phyloP scores from a whole-genome alignment of 1,139 yeast genomes.

The Meyerozyma guilliermondii region DNA sequence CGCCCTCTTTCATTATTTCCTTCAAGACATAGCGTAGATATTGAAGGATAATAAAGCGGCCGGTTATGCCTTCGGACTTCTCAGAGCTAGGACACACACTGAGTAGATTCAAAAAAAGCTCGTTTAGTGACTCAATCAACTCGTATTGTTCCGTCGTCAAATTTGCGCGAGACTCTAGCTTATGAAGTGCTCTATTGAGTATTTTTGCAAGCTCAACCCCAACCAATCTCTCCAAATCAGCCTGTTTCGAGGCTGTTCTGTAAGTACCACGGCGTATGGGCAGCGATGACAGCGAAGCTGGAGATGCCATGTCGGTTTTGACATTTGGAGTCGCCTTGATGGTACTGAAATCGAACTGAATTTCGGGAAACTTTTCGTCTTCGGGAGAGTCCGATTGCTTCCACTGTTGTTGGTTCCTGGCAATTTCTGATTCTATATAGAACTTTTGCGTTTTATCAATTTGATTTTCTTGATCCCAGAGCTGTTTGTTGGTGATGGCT shows the following conservation, averaged over 20 bases:
- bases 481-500: slow-evolving; percentile 32
- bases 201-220: slow-evolving; percentile 28
- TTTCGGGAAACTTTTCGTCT: slow-evolving; percentile 8
- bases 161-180: slow-evolving; percentile 27
- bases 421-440: slow-evolving; percentile 38
- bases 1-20: slow-evolving; percentile 25
- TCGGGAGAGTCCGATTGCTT: slow-evolving; percentile 11
- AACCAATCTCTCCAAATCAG: slow-evolving; percentile 19
- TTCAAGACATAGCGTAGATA: slow-evolving; percentile 37
- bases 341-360: slow-evolving; percentile 37
- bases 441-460: slow-evolving; percentile 27
- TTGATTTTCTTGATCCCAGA: slow-evolving; percentile 42
- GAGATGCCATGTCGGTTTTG: slow-evolving; percentile 8
- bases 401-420: slow-evolving; percentile 34
- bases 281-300: background rate
- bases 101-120: slow-evolving; percentile 22
- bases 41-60: slow-evolving; percentile 30
- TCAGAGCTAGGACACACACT: slow-evolving; percentile 18
- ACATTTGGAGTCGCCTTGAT: slow-evolving; percentile 16
- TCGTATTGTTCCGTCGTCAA: slow-evolving; percentile 36
- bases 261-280: background rate
- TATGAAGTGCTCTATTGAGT: slow-evolving; percentile 31
- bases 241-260: slow-evolving; percentile 16
- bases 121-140: slow-evolving; percentile 28
- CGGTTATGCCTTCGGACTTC: slow-evolving; percentile 12